Conservation (phyloP, 2,329 filamentous ascomycete genomes). For the Aspergillus fumigatiaffinis region DNA sequence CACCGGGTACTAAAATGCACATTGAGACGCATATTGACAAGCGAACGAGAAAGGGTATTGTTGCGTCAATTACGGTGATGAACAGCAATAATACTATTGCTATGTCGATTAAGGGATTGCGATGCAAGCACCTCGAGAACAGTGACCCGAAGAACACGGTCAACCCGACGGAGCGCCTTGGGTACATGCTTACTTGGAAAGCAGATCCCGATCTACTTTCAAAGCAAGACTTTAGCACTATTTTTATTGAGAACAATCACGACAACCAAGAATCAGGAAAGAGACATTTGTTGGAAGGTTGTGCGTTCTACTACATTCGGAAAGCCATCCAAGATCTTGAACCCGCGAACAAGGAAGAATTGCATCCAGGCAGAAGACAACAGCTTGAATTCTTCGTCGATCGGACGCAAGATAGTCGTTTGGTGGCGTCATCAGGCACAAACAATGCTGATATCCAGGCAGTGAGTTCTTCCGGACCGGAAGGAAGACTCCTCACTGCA, state of each 20-base stretch:
- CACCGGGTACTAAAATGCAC: constrained; percentile 8
- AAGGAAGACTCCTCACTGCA: constrained; percentile 5
- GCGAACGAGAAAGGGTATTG: neutral
- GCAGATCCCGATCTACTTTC: constrained; percentile 15
- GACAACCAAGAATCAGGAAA: neutral
- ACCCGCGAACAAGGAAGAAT: neutral
- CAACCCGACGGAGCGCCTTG: constrained; percentile 1
- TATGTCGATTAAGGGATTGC: constrained; percentile 13
- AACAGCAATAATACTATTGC: neutral
- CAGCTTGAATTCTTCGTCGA: neutral
- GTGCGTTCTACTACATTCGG: constrained; percentile 4
- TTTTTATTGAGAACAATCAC: neutral
- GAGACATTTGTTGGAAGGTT: neutral
- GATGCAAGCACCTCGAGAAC: constrained; percentile 10
- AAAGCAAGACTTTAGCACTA: neutral
- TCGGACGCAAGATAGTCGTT: neutral
- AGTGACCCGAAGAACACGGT: neutral
- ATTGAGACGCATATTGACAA: constrained; percentile 9
- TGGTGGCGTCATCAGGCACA: neutral
- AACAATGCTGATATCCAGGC: neutral
- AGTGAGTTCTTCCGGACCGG: neutral
- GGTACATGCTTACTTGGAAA: constrained; percentile 19
- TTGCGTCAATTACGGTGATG: constrained; percentile 12
- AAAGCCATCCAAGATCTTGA: neutral
- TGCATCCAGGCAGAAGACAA: neutral